These are phyloP conservation scores for Leccinum incarnatum DNA, from an alignment of 768 basidiomycete species.

Conservation along the genomic window DNA sequence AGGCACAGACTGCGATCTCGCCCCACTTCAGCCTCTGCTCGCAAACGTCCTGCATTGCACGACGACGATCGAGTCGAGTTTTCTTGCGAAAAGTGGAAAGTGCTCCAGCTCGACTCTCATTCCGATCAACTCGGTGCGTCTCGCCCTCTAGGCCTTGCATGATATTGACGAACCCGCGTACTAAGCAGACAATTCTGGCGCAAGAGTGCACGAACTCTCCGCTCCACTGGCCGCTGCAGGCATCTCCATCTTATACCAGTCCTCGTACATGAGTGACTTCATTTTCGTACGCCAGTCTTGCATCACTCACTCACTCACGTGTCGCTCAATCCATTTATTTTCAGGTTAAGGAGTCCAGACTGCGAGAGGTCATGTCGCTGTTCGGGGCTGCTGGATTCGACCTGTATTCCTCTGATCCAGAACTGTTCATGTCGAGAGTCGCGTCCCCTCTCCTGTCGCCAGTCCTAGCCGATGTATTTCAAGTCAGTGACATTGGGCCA, in stretches of 20 bases:
- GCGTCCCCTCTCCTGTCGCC: conserved; percentile 33
- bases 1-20: conserved; percentile 44
- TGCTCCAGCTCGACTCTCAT: conserved; percentile 80
- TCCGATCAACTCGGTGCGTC: conserved; percentile 62
- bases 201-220: conserved; percentile 72
- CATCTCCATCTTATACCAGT: conserved; percentile 80
- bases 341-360: conserved; percentile 65
- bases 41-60: conserved; percentile 20
- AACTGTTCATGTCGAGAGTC: conserved; percentile 31
- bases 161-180: conserved; percentile 7
- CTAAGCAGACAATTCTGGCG: conserved; percentile 59
- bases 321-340: conserved; percentile 2
- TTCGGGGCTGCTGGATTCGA: conserved; percentile 64
- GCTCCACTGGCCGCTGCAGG: conserved; percentile 72
- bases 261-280: conserved; percentile 80
- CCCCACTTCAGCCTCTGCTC: conserved; percentile 36
- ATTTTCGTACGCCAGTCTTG: conserved; percentile 58
- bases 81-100: conserved; percentile 73
- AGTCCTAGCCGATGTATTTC: conserved; percentile 29
- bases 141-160: neutral
- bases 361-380: conserved; percentile 60
- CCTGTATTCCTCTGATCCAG: conserved; percentile 51
- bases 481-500: conserved; percentile 27
- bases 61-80: conserved; percentile 58
- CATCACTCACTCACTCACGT: neutral